Evolutionary conservation across 2,329 filamentous ascomycete species (phyloP).

Genomic region (Alternaria brassicae): DNA sequence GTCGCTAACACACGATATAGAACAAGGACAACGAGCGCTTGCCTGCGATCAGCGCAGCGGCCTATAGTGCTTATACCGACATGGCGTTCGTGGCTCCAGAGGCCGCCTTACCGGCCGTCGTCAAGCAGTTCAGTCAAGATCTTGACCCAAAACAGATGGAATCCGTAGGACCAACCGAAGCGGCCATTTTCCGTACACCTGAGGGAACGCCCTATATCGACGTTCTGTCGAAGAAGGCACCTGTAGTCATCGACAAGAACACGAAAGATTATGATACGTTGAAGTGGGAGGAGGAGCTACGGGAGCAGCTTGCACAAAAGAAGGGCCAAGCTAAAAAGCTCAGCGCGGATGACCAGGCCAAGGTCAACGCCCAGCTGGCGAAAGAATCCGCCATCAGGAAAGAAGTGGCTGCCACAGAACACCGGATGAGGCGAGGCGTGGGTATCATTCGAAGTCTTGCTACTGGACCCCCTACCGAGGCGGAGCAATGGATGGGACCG

Average conservation of each 20-base stretch:
- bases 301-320: constrained; percentile 87
- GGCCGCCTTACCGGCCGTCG: constrained; percentile 75
- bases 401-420: constrained; percentile 72
- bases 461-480: constrained; percentile 86
- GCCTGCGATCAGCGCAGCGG: constrained; percentile 67
- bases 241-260: constrained; percentile 80
- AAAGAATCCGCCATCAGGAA: constrained; percentile 84
- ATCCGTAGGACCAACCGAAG: constrained; percentile 82
- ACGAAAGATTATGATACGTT: constrained; percentile 93
- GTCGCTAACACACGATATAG: constrained; percentile 19
- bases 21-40: constrained; percentile 32
- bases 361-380: constrained; percentile 86
- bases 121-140: constrained; percentile 76
- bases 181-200: constrained; percentile 89
- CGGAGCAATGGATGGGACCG: constrained; percentile 84
- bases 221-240: constrained; percentile 82
- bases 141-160: constrained; percentile 73
- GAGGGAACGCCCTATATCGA: constrained; percentile 90
- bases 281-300: constrained; percentile 95
- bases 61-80: constrained; percentile 85
- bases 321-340: constrained; percentile 92
- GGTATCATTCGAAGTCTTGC: constrained; percentile 85
- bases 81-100: constrained; percentile 93
- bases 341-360: constrained; percentile 84
- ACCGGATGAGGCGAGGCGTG: constrained; percentile 78